phyloP scores from a whole-genome alignment of 805 yeast species.

The Suhomyces tanzawaensis region DNA sequence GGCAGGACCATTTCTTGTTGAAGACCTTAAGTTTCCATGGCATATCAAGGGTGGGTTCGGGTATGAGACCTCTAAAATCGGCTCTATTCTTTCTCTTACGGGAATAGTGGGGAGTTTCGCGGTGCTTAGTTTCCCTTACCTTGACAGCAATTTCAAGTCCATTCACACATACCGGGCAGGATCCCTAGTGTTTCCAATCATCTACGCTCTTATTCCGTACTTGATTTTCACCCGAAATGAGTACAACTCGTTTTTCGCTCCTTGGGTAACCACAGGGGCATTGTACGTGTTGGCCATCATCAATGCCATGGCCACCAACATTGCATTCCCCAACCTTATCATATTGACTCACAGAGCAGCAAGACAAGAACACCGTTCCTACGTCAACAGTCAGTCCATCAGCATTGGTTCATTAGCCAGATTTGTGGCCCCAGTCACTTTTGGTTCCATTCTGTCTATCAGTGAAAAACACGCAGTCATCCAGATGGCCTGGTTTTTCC shows the following conservation, averaged over 20 bases:
- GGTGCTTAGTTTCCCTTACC: slow-evolving; percentile 30
- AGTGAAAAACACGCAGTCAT: slow-evolving; percentile 25
- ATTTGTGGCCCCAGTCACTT: slow-evolving; percentile 31
- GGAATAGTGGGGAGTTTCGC: slow-evolving; percentile 37
- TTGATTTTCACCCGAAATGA: slow-evolving; percentile 29
- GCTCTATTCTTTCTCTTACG: slow-evolving; percentile 34
- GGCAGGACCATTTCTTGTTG: slow-evolving; percentile 28
- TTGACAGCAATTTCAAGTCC: slow-evolving; percentile 33
- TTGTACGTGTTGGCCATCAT: slow-evolving; percentile 32
- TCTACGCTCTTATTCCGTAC: slow-evolving; percentile 30
- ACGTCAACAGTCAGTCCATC: slow-evolving; percentile 33
- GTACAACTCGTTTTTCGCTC: slow-evolving; percentile 25
- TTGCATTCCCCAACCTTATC: slow-evolving; percentile 37
- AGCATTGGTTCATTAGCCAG: slow-evolving; percentile 33
- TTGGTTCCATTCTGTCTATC: slow-evolving; percentile 34
- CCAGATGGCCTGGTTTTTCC: slow-evolving; percentile 36
- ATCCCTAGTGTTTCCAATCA: slow-evolving; percentile 31
- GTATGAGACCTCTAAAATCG: slow-evolving; percentile 29
- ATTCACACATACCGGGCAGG: slow-evolving; percentile 30
- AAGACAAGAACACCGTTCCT: slow-evolving; percentile 31
- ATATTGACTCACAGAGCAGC: slow-evolving; percentile 37
- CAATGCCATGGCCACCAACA: slow-evolving; percentile 31
- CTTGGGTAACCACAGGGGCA: slow-evolving; percentile 27
- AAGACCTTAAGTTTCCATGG: slow-evolving; percentile 31
- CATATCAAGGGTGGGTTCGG: slow-evolving; percentile 39